A percentile compares a stretch with the other conserved stretches of the same genome.
These are phyloP conservation scores for Fusarium proliferatum DNA, from an alignment of 2,329 filamentous ascomycete genomes.

Conservation along the genomic window DNA sequence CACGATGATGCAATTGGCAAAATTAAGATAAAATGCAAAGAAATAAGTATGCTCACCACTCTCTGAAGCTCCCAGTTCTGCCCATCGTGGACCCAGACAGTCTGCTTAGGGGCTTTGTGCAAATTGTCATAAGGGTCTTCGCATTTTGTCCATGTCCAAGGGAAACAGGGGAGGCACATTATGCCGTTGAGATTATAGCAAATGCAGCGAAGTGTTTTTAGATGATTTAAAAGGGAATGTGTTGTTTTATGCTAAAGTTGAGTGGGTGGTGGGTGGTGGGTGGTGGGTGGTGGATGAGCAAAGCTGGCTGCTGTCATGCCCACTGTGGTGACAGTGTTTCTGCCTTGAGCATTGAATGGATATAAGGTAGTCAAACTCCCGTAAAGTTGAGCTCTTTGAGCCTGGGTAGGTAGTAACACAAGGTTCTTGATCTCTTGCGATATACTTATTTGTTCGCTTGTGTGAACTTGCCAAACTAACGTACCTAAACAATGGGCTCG, in stretches of 20 bases:
- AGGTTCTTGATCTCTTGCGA: too few relatives aligned
- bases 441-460: not conserved
- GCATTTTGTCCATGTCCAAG: conserved; percentile 61
- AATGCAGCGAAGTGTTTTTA: rapidly evolving
- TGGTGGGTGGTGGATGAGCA: not conserved
- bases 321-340: conserved; percentile 13
- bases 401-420: not conserved
- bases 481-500: not conserved
- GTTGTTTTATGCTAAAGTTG: conserved; percentile 1
- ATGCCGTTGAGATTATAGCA: rapidly evolving
- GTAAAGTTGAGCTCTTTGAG: not conserved
- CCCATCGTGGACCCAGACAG: conserved; percentile 55
- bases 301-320: not conserved
- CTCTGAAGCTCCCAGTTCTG: conserved; percentile 52
- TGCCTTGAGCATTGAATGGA: not conserved
- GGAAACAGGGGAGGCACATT: conserved; percentile 68
- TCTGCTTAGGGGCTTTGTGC: conserved; percentile 53
- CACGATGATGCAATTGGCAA: not conserved
- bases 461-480: not conserved
- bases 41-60: conserved; percentile 50
- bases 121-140: conserved; percentile 53
- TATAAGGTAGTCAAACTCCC: not conserved
- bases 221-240: not conserved
- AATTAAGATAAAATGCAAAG: not conserved
- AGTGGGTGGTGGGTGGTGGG: not conserved